These are phyloP conservation scores for Penicillium olsonii DNA, from an alignment of 2,329 filamentous ascomycete species.

Conservation along the genomic window DNA sequence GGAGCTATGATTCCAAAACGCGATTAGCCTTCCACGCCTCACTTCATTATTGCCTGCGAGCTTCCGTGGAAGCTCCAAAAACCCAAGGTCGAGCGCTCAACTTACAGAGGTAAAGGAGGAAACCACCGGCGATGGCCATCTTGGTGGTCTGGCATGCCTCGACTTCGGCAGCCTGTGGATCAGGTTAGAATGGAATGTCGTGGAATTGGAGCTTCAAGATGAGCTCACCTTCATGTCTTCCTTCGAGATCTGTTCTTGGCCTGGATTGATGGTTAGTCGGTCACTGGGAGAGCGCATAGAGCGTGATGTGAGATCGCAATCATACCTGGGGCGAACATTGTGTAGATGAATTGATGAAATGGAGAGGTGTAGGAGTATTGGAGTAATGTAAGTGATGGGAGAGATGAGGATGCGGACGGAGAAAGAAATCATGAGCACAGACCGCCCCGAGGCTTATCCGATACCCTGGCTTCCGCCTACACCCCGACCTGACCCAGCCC, in stretches of 20 bases:
- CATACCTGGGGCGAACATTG: constrained; percentile 40
- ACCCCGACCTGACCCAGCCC: too few species aligned
- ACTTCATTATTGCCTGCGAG: neutral
- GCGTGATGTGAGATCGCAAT: neutral
- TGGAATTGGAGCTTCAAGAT: neutral
- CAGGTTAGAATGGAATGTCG: constrained; percentile 10
- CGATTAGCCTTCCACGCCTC: neutral
- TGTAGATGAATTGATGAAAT: neutral
- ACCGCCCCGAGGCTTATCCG: neutral
- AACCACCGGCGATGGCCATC: constrained; percentile 55
- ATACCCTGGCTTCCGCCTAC: too few species aligned
- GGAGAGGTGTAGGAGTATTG: neutral
- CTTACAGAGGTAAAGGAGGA: constrained; percentile 65
- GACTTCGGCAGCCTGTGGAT: constrained; percentile 50
- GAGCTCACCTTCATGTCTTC: constrained; percentile 46
- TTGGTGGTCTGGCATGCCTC: constrained; percentile 57
- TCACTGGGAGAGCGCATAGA: neutral
- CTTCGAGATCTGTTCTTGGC: constrained; percentile 48
- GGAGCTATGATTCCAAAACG: constrained; percentile 38
- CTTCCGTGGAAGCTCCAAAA: neutral
- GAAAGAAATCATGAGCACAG: neutral
- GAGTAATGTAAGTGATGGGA: constrained; percentile 5
- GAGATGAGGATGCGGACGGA: constrained; percentile 5
- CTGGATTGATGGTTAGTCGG: constrained; percentile 22
- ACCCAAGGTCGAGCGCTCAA: neutral